These are phyloP conservation scores for Styphnolobium japonicum DNA, from an alignment of 306 rosid species.

Conservation along the genomic window DNA sequence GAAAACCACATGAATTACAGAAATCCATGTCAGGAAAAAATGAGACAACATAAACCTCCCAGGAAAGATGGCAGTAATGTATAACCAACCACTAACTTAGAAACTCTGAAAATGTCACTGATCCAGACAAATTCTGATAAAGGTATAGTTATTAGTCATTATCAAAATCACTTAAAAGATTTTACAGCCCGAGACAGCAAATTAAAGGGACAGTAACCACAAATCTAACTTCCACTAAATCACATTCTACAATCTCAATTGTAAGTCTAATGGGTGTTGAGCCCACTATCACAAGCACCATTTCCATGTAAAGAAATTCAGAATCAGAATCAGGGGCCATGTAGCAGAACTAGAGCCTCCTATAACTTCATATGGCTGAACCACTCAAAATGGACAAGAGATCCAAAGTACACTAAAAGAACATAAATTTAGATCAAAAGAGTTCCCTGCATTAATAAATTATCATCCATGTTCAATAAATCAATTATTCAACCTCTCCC, in stretches of 20 bases:
- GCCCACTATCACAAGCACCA: not conserved
- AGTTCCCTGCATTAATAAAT: not conserved
- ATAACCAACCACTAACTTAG: not conserved
- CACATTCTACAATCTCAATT: not conserved
- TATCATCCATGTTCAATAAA: not conserved
- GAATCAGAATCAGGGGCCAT: not conserved
- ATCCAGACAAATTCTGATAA: not conserved
- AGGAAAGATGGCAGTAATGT: not conserved
- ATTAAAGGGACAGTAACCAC: not conserved
- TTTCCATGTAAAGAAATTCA: not conserved
- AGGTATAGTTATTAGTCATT: not conserved
- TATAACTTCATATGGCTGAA: not conserved
- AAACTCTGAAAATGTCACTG: not conserved
- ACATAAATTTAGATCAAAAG: not conserved
- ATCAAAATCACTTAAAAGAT: not conserved
- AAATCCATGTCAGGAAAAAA: not conserved
- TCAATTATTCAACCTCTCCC: not conserved
- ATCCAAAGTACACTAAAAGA: not conserved
- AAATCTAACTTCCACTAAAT: not conserved
- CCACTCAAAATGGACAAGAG: not conserved
- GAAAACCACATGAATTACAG: not conserved
- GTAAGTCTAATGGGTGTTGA: not conserved
- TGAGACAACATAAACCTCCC: not conserved
- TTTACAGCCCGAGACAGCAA: not conserved
- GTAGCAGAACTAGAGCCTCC: not conserved